Base-by-base conservation (phyloP, 306 rosid genomes). In the Cucurbita argyrosperma region DNA sequence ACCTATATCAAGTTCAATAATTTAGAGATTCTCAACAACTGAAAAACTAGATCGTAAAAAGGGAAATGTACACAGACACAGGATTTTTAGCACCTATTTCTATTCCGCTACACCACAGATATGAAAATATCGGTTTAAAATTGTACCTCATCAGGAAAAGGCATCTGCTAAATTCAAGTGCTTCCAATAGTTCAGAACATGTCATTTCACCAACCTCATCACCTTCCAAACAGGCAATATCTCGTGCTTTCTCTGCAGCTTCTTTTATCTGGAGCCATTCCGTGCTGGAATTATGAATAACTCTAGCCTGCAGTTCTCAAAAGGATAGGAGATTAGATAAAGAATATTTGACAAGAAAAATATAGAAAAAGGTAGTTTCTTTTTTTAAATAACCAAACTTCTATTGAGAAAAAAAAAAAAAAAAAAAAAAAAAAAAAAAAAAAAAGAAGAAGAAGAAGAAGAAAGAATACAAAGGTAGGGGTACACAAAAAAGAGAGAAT, bases 201-300 rank as follows among this genome's bases (percentile, higher is more conserved):
- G 97, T 91, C 88, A 94, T 81, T 81, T 84, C 90, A 53, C 89
- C 95, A 71, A 83, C 78, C 82, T 91, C 96, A 77, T 94, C 96
- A 75, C 89, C 88, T 74, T 87, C 91, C 72, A 64, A 83, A 84
- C 70, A 63, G 72, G 99, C 92, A 7, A 73, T 83, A 35, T 86
- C 88, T 83, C 92, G 84, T 82, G 96, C 92, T 70, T 82, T 94
- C 80, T 91, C 99, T 52, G 95, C 79, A 49, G 99, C 99, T 84
- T 87, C 97, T 87, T 87, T 91, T 77, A 94, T 94, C 74, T 89
- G 95, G 70, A 86, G 84, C 99, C 99, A 94, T 81, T 94, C 99
- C 40, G 38, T 62, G 79, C 92, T 88, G 40, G 85, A 85, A 74
- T 88, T 89, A 80, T 94, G 99, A 79, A 94, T 81, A 74, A 90